Conservation (phyloP, 768 basidiomycete species). For the Boletus vinaceobasis region DNA sequence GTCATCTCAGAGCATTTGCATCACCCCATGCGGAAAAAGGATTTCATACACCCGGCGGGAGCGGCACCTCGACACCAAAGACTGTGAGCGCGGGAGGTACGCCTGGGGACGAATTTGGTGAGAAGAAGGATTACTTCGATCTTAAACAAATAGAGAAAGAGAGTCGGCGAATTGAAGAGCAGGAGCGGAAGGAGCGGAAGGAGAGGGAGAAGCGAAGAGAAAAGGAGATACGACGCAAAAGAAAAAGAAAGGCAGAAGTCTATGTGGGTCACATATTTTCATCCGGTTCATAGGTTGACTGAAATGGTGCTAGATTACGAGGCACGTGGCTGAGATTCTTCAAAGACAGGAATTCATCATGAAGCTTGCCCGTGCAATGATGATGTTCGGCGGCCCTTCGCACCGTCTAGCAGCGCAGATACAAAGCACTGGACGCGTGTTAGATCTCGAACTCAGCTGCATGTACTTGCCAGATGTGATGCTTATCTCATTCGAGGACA, state of each 20-base stretch:
- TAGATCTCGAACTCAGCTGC: slow-evolving; percentile 71
- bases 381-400: slow-evolving; percentile 85
- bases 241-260: slow-evolving; percentile 71
- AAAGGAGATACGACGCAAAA: slow-evolving; percentile 46
- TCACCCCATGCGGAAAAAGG: slow-evolving; percentile 8
- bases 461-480: slow-evolving; percentile 75
- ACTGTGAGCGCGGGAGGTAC: slow-evolving; percentile 17
- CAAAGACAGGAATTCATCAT: slow-evolving; percentile 81
- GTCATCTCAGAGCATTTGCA: slow-evolving; percentile 14
- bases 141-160: slow-evolving; percentile 29
- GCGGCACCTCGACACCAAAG: slow-evolving; percentile 16
- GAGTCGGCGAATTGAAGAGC: slow-evolving; percentile 16
- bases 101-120: slow-evolving; percentile 18
- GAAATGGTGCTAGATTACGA: slow-evolving; percentile 56
- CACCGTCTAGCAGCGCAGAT: slow-evolving; percentile 83
- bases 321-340: slow-evolving; percentile 79
- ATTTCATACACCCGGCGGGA: slow-evolving; percentile 12
- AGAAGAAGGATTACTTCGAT: slow-evolving; percentile 30
- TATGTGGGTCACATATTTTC: slow-evolving; percentile 49
- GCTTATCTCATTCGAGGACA: slow-evolving; percentile 81
- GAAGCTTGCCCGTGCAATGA: slow-evolving; percentile 81
- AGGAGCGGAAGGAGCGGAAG: slow-evolving; percentile 34
- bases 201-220: slow-evolving; percentile 32
- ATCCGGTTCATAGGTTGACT: not conserved
- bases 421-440: slow-evolving; percentile 70